phyloP scores from a whole-genome alignment of 805 yeast species.

The Wickerhamiella brachini region DNA sequence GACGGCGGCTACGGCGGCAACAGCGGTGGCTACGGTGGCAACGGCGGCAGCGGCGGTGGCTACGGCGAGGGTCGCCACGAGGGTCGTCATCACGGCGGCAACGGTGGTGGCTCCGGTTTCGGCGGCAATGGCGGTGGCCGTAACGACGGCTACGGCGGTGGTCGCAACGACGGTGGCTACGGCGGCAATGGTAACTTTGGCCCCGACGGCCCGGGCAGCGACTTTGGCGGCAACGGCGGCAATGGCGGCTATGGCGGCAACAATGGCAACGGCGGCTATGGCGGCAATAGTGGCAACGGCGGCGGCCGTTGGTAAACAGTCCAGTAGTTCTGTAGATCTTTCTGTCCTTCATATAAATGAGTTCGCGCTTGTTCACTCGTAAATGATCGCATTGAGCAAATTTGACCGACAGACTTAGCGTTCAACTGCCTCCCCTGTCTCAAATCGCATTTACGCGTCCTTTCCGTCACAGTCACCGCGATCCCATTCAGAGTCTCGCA shows the following conservation, averaged over 20 bases:
- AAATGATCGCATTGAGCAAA: too few species aligned
- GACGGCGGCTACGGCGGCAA: conserved; percentile 4
- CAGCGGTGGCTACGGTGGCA: conserved; percentile 13
- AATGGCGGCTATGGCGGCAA: conserved; percentile 2
- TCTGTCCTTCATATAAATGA: too few species aligned
- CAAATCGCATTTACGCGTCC: too few species aligned
- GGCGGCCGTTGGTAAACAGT: background rate
- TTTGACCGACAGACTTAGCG: too few species aligned
- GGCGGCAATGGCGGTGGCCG: conserved; percentile 2
- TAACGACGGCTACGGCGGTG: conserved; percentile 1
- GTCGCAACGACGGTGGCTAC: background rate
- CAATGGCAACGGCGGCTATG: background rate
- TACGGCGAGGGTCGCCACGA: background rate
- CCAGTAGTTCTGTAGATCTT: background rate
- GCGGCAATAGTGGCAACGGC: background rate
- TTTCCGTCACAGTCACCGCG: too few species aligned
- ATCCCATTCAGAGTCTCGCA: too few species aligned
- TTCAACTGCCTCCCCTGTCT: too few species aligned
- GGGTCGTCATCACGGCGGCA: background rate
- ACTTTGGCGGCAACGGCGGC: background rate
- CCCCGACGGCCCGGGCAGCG: background rate
- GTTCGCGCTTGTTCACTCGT: too few species aligned
- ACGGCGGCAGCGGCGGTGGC: background rate
- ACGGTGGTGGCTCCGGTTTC: background rate
- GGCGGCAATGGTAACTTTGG: background rate